Evolutionary conservation across 257 asterid genomes (phyloP).

Genomic region (Echium plantagineum): DNA sequence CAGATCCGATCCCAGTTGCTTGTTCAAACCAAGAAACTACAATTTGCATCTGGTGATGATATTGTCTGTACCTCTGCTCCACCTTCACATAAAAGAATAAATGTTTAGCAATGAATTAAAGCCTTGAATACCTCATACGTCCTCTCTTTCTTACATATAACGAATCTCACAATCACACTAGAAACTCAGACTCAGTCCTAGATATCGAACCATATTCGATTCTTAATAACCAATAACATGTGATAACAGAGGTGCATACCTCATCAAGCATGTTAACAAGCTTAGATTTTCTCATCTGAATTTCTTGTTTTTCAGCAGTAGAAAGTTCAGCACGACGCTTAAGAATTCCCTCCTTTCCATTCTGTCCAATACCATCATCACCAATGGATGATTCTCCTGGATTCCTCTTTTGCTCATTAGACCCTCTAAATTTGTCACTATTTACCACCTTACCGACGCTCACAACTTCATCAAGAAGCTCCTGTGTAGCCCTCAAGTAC

Average conservation of each 20-base stretch:
- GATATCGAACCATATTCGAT: too few relatives aligned
- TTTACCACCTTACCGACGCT: constrained; percentile 26
- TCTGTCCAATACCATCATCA: constrained; percentile 2
- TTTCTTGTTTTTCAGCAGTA: constrained; percentile 82
- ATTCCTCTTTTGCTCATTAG: constrained; percentile 20
- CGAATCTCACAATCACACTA: too few relatives aligned
- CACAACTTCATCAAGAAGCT: constrained; percentile 58
- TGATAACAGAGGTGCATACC: constrained; percentile 28
- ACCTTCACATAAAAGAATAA: constrained; percentile 25
- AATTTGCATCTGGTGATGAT: constrained; percentile 79
- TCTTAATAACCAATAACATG: too few relatives aligned
- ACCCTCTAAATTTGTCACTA: background rate
- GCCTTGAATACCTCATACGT: too few relatives aligned
- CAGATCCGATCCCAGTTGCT: constrained; percentile 65
- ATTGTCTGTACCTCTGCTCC: constrained; percentile 67
- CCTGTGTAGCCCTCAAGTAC: constrained; percentile 51
- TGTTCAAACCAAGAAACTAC: constrained; percentile 69
- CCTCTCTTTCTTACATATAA: too few relatives aligned
- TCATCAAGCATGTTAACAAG: constrained; percentile 98
- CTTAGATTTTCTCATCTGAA: constrained; percentile 93
- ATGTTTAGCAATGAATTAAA: background rate
- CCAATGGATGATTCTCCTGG: constrained; percentile 13
- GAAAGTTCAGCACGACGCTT: constrained; percentile 55
- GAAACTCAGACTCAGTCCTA: too few relatives aligned
- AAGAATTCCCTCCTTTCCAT: constrained; percentile 17